phyloP scores from a whole-genome alignment of 2,329 filamentous ascomycete species.

The Trichoderma citrinoviride region DNA sequence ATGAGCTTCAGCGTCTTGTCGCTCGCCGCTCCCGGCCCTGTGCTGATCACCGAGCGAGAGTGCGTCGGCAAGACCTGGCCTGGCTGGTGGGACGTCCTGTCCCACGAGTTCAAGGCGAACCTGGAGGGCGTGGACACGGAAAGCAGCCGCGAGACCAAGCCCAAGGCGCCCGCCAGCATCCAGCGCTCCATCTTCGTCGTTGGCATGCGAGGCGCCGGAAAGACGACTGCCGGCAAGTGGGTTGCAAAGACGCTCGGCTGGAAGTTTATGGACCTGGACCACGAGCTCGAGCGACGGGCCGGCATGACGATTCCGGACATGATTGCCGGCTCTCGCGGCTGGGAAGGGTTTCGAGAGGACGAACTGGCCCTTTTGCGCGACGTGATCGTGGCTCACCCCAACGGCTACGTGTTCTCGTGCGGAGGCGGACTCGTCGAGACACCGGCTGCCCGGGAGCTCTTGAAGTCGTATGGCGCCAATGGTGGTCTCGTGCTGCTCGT shows the following conservation, averaged over 20 bases:
- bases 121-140: slow-evolving; percentile 71
- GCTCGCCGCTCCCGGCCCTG: slow-evolving; percentile 65
- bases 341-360: slow-evolving; percentile 81
- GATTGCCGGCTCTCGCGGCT: slow-evolving; percentile 68
- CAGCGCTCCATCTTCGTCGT: slow-evolving; percentile 84
- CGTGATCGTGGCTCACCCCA: slow-evolving; percentile 70
- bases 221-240: slow-evolving; percentile 90
- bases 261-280: slow-evolving; percentile 82
- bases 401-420: slow-evolving; percentile 83
- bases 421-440: slow-evolving; percentile 92
- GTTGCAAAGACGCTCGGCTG: slow-evolving; percentile 72
- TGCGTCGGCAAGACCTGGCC: slow-evolving; percentile 98
- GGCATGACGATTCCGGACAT: slow-evolving; percentile 82
- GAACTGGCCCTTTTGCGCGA: slow-evolving; percentile 73
- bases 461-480: slow-evolving; percentile 67
- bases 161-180: slow-evolving; percentile 21
- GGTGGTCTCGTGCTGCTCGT: slow-evolving; percentile 86
- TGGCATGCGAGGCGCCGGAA: slow-evolving; percentile 95
- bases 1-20: slow-evolving; percentile 97
- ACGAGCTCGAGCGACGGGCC: slow-evolving; percentile 72
- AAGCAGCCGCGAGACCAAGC: slow-evolving; percentile 22
- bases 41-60: slow-evolving; percentile 82
- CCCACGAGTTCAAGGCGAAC: slow-evolving; percentile 70
- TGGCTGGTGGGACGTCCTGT: slow-evolving; percentile 93
- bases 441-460: slow-evolving; percentile 71